Evolutionary conservation across 2,329 filamentous ascomycete species (phyloP), one percentile per base, ranked within the genome.

Genomic region (Trichoderma atroviride): DNA sequence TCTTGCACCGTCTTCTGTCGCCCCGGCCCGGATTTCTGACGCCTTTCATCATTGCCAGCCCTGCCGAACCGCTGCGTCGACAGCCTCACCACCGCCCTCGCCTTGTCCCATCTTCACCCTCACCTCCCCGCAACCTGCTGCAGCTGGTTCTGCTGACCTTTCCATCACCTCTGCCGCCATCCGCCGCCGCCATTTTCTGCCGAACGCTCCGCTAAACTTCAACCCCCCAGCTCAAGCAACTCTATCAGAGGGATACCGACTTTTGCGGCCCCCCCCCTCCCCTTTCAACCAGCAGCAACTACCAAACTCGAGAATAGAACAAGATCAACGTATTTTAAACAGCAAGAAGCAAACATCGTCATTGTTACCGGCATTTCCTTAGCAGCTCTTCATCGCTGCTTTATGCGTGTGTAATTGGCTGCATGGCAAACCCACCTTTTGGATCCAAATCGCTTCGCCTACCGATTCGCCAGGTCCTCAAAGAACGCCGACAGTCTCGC

Each of bases 331-430:
- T 43, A n/a, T n/a, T 43, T 43, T 43, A 19, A n/a, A 43, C 40
- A 43, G 13, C 2, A 27, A 52, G 16, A 52, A 58, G 24, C n/a
- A 13, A 52, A 29, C 19, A 13, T 35, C 62, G 27, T 31, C 33
- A 33, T 53, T 27, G 68, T 59, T 50, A 31, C 29, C 33, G 40
- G 33, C 40, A 37, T 57, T 59, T 43, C 14, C 40, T 24, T 22
- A 16, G 47, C 47, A 43, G 43, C 40, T 43, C n/a, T n/a, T 43
- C 16, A 43, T 29, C 33, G 55, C 50, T 60, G 64, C 55, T 53
- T n/a, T 35, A 70, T 70, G 69, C 69, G 57, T 37, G 58, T 60
- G 57, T 70, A 64, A 70, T 69, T 70, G 69, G 69, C 60, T 58
- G 60, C 53, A 64, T 63, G 40, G 69, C 56, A 68, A 70, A 52